Conservation (phyloP, 805 yeast species). For the Metschnikowia lachancei region DNA sequence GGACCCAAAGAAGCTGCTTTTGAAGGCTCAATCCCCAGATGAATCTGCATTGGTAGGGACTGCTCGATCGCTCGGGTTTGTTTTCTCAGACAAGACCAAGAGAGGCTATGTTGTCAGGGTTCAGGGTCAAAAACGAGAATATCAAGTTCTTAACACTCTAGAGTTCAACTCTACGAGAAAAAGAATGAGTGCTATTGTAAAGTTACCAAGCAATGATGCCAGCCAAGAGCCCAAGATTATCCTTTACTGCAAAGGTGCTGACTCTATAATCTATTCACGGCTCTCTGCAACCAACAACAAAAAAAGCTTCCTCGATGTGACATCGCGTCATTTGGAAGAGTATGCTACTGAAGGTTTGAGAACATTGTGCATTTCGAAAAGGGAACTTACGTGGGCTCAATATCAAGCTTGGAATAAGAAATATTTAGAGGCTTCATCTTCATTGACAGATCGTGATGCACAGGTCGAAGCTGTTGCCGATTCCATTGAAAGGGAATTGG, state of each 20-base stretch:
- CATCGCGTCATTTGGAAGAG: constrained; percentile 73
- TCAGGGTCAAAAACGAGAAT: constrained; percentile 69
- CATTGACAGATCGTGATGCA: constrained; percentile 62
- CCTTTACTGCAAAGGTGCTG: constrained; percentile 82
- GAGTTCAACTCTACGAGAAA: constrained; percentile 84
- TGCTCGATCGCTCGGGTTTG: constrained; percentile 74
- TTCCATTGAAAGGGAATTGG: constrained; percentile 63
- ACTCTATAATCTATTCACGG: constrained; percentile 71
- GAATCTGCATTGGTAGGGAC: constrained; percentile 84
- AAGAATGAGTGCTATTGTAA: constrained; percentile 81
- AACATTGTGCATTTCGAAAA: constrained; percentile 75
- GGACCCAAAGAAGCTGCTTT: constrained; percentile 51
- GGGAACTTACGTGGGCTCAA: constrained; percentile 60
- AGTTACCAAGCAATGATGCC: constrained; percentile 50
- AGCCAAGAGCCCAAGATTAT: constrained; percentile 48
- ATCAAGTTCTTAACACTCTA: constrained; percentile 64
- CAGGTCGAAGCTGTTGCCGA: constrained; percentile 74
- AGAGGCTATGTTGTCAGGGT: constrained; percentile 63
- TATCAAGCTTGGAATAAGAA: constrained; percentile 61
- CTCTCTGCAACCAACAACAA: constrained; percentile 46
- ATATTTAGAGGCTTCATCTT: constrained; percentile 64
- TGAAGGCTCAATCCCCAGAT: constrained; percentile 83
- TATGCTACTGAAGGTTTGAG: constrained; percentile 82
- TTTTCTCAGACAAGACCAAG: constrained; percentile 63
- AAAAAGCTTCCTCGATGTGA: constrained; percentile 50